Percentiles rank a stretch among this genome's conserved stretches.
phyloP scores from a whole-genome alignment of 139 green algal genomes.

The Yamagishiella unicocca region DNA sequence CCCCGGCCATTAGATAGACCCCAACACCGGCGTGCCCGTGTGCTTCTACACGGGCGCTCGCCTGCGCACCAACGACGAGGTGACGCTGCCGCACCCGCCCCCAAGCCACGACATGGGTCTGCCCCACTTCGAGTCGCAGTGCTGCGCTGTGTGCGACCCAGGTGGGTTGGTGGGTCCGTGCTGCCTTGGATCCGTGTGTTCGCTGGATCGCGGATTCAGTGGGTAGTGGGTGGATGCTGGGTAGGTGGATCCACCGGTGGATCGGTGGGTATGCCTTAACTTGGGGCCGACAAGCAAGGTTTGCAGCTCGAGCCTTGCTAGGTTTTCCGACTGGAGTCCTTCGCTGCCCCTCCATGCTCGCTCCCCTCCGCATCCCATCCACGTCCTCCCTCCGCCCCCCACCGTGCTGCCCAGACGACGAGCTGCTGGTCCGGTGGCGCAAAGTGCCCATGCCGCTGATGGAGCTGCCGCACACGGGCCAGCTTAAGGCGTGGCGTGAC shows the following conservation, averaged over 20 bases:
- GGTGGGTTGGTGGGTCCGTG: constrained; percentile 30
- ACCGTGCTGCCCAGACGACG: constrained; percentile 22
- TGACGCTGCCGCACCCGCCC: constrained; percentile 31
- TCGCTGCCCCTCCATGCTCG: not conserved
- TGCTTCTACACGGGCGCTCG: constrained; percentile 85
- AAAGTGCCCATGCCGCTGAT: constrained; percentile 44
- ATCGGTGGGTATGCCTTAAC: no score
- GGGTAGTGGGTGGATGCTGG: not conserved
- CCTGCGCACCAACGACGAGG: constrained; percentile 62
- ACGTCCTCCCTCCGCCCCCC: not conserved
- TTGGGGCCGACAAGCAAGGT: no score
- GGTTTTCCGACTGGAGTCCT: no score
- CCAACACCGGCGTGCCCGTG: constrained; percentile 64
- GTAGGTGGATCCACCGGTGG: no score
- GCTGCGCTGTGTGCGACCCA: constrained; percentile 54
- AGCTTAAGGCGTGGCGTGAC: constrained; percentile 84
- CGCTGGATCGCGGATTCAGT: not conserved
- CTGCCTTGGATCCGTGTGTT: not conserved
- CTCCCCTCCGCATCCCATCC: not conserved
- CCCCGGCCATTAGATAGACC: constrained; percentile 58
- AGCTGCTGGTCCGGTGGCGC: constrained; percentile 9
- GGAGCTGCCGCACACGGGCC: constrained; percentile 21
- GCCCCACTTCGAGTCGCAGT: constrained; percentile 50
- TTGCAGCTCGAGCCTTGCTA: no score
- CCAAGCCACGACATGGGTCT: constrained; percentile 35